Conservation (phyloP, 2,329 filamentous ascomycete genomes). For the Myriangium duriaei region DNA sequence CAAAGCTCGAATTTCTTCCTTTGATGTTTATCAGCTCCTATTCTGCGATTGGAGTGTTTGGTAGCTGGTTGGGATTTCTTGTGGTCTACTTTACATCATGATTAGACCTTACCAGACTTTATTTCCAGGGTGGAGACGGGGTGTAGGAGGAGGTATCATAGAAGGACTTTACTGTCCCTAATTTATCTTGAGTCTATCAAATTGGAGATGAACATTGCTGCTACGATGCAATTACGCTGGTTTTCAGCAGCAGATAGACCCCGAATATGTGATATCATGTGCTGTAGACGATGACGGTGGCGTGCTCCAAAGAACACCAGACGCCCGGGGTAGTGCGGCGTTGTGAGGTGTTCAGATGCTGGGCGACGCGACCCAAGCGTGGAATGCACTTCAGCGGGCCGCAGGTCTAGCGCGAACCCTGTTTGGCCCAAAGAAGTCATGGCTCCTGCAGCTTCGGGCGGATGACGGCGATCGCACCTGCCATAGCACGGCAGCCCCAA, state of each 20-base stretch:
- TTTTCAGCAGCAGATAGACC: neutral
- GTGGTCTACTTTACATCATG: slow-evolving; percentile 64
- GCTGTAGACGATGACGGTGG: neutral
- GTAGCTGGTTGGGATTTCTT: slow-evolving; percentile 89
- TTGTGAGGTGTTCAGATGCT: neutral
- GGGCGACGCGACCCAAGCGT: too few species aligned
- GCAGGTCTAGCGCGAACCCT: too few species aligned
- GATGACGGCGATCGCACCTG: too few species aligned
- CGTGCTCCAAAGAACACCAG: neutral
- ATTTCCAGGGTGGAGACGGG: neutral
- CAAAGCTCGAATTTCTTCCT: slow-evolving; percentile 76
- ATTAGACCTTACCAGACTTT: neutral
- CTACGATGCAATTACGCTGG: neutral
- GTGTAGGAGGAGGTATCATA: neutral
- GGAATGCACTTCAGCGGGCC: too few species aligned
- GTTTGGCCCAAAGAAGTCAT: too few species aligned
- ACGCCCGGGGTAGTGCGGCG: neutral
- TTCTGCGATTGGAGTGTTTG: slow-evolving; percentile 83
- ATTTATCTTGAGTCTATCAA: too few species aligned
- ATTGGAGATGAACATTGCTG: too few species aligned
- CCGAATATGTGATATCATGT: neutral
- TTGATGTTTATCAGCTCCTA: slow-evolving; percentile 97
- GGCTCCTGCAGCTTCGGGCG: too few species aligned
- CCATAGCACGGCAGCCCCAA: too few species aligned
- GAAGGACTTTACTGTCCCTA: neutral